Evolutionary conservation across 768 basidiomycete species (phyloP).

Genomic region (Tephrocybe sp.): DNA sequence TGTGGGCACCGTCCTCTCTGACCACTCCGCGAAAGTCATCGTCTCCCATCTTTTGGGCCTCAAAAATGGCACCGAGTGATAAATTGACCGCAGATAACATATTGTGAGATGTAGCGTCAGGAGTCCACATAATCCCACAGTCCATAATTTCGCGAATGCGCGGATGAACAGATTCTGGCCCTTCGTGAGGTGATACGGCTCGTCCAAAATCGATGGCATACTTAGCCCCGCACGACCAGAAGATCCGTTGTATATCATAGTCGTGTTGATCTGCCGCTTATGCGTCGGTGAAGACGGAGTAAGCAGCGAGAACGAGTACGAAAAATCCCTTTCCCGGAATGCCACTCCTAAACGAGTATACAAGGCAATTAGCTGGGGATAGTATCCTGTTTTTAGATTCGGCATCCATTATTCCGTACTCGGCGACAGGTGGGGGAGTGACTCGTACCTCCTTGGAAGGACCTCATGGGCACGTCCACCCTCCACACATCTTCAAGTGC

Average conservation of each 20-base stretch:
- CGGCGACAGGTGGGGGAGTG: background rate
- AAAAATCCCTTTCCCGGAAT: constrained; percentile 58
- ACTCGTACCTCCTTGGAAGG: constrained; percentile 69
- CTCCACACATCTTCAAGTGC: constrained; percentile 43
- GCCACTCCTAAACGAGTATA: constrained; percentile 62
- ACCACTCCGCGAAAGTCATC: constrained; percentile 54
- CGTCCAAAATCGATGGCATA: constrained; percentile 42
- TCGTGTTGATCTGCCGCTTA: constrained; percentile 38
- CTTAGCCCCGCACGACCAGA: constrained; percentile 54
- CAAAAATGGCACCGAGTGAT: constrained; percentile 43
- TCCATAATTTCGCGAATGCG: constrained; percentile 24
- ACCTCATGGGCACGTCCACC: constrained; percentile 81
- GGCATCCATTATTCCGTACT: background rate
- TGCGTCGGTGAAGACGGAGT: constrained; percentile 22
- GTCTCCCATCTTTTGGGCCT: constrained; percentile 25
- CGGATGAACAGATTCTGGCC: constrained; percentile 15
- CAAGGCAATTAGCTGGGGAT: constrained; percentile 65
- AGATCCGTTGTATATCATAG: constrained; percentile 65
- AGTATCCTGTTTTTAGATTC: constrained; percentile 55
- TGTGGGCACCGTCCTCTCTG: constrained; percentile 38
- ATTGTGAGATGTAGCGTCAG: constrained; percentile 41
- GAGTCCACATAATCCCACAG: constrained; percentile 39
- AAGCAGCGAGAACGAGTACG: constrained; percentile 70
- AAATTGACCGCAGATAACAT: constrained; percentile 46
- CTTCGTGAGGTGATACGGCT: constrained; percentile 21